Conservation (phyloP, 2,329 filamentous ascomycete species). For the Botrytis squamosa region DNA sequence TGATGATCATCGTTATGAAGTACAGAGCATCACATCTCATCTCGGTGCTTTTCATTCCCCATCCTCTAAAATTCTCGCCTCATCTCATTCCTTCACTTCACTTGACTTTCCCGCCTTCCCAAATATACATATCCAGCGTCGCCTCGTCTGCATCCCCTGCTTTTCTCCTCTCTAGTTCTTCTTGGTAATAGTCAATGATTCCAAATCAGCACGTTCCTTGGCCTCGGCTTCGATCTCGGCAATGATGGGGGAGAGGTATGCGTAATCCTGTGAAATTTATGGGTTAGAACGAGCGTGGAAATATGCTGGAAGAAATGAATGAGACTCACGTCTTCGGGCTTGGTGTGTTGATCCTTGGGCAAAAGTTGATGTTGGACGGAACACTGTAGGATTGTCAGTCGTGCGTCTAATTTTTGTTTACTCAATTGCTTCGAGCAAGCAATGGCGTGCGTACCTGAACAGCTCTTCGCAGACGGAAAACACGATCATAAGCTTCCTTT, state of each 20-base stretch:
- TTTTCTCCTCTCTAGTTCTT: constrained; percentile 24
- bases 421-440: background rate
- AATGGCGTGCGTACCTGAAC: constrained; percentile 66
- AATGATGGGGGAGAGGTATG: constrained; percentile 67
- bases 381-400: constrained; percentile 41
- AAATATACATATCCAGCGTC: constrained; percentile 18
- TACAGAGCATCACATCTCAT: constrained; percentile 18
- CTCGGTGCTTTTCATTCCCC: constrained; percentile 10
- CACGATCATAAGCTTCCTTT: constrained; percentile 92
- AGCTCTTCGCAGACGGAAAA: constrained; percentile 94
- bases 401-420: background rate
- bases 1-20: constrained; percentile 17
- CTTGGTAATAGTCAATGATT: constrained; percentile 59
- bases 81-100: background rate
- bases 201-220: constrained; percentile 66
- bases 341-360: constrained; percentile 64
- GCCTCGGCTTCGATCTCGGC: constrained; percentile 65
- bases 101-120: background rate
- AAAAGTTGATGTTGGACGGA: constrained; percentile 63
- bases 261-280: constrained; percentile 51
- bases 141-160: background rate
- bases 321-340: constrained; percentile 59
- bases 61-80: background rate
- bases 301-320: background rate
- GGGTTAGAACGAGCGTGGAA: background rate